A percentile compares a stretch with the other conserved stretches of the same genome.
Conservation (phyloP, 176 grass and related monocot genomes). For the Phoenix dactylifera region DNA sequence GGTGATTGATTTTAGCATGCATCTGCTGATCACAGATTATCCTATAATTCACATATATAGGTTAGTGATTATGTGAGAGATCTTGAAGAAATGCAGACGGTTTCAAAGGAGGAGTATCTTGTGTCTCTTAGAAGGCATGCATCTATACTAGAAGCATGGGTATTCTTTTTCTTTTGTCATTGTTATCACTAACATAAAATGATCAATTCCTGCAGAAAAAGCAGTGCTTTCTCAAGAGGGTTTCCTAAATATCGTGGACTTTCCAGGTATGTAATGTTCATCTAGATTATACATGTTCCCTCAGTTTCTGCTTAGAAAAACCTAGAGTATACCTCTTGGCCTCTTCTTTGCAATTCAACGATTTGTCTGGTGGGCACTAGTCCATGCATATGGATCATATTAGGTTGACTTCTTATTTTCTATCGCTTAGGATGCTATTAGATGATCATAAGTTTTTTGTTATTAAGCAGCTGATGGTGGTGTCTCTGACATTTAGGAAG, state of each 20-base stretch:
- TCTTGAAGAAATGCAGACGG: slow-evolving; percentile 99
- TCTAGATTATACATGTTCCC: not conserved
- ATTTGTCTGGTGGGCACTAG: too few species aligned
- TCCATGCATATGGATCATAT: too few species aligned
- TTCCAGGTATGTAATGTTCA: slow-evolving; percentile 46
- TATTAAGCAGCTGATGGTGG: too few species aligned
- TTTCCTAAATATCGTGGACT: slow-evolving; percentile 92
- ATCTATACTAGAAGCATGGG: slow-evolving; percentile 12
- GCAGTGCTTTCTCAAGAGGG: slow-evolving; percentile 90
- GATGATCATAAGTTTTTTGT: too few species aligned
- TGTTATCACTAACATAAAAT: not conserved
- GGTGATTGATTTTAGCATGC: slow-evolving; percentile 5
- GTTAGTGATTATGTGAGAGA: slow-evolving; percentile 98
- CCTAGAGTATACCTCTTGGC: too few species aligned
- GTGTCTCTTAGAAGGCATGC: slow-evolving; percentile 93
- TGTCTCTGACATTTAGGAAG: too few species aligned
- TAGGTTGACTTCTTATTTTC: too few species aligned
- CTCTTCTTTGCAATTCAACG: too few species aligned
- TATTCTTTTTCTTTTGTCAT: not conserved
- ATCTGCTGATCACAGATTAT: slow-evolving; percentile 24
- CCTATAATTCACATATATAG: slow-evolving; percentile 34
- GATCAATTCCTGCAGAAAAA: slow-evolving; percentile 67
- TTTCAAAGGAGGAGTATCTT: slow-evolving; percentile 98
- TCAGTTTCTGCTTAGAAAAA: too few species aligned
- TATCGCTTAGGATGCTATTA: too few species aligned